These are phyloP conservation scores for Xenoacremonium recifei DNA, from an alignment of 2,329 filamentous ascomycete genomes.

Conservation along the genomic window DNA sequence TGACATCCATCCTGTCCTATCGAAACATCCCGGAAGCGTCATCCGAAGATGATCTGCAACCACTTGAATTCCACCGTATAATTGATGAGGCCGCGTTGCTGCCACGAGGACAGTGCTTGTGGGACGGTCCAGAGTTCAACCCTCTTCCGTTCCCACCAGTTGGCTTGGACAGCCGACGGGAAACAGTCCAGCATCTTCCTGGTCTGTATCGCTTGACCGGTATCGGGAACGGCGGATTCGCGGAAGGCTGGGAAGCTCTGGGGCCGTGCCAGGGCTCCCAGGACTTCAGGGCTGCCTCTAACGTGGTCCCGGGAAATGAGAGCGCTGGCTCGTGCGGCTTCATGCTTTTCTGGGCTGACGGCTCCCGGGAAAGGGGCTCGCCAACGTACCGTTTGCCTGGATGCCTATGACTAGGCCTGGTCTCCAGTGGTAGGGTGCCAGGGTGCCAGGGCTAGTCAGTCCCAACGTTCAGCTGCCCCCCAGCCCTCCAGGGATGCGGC, in stretches of 20 bases:
- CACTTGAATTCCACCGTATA: conserved; percentile 10
- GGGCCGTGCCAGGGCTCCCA: conserved; percentile 3
- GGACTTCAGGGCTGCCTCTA: conserved; percentile 2
- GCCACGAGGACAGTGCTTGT: neutral
- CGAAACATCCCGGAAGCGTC: conserved; percentile 7
- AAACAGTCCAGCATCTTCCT: neutral
- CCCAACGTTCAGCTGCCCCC: neutral
- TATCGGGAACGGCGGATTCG: neutral
- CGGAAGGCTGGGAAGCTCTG: neutral
- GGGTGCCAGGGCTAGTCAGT: no score
- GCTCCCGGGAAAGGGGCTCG: conserved; percentile 1
- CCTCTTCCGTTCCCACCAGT: conserved; percentile 17
- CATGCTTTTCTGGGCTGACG: neutral
- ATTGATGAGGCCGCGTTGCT: neutral
- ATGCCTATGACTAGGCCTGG: no score
- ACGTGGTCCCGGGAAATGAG: conserved; percentile 9
- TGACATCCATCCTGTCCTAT: conserved; percentile 7
- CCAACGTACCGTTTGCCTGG: neutral
- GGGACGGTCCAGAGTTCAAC: neutral
- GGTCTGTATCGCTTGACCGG: neutral
- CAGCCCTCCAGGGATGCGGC: conserved; percentile 8
- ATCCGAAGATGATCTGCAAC: conserved; percentile 26
- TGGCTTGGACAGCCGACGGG: conserved; percentile 15
- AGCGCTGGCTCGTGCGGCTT: conserved; percentile 7
- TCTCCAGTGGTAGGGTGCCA: no score